These are phyloP conservation scores for Pistacia atlantica DNA, from an alignment of 345 rosid species.

Conservation along the genomic window DNA sequence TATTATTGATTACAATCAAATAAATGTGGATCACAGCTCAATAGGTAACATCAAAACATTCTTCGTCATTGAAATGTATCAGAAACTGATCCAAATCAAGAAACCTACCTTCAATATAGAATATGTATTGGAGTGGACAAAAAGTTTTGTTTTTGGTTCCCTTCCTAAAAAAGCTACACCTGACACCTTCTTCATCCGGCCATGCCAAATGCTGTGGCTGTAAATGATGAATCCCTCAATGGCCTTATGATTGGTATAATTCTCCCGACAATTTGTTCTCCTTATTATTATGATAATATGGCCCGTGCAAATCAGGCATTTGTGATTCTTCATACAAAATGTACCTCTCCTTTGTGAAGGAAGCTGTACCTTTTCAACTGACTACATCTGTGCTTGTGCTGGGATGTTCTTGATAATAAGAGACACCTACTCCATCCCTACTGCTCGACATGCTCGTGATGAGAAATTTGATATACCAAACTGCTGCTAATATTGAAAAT, in stretches of 20 bases:
- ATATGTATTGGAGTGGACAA: slow-evolving; percentile 24
- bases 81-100: slow-evolving; percentile 21
- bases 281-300: slow-evolving; percentile 15
- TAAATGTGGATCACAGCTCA: slow-evolving; percentile 22
- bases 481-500: slow-evolving; percentile 18
- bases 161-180: slow-evolving; percentile 2
- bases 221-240: slow-evolving; percentile 13
- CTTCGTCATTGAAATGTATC: slow-evolving; percentile 9
- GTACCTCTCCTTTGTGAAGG: slow-evolving; percentile 5
- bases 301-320: slow-evolving; percentile 5
- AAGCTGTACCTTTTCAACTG: slow-evolving; percentile 14
- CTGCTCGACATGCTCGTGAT: slow-evolving; percentile 12
- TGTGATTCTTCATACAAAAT: slow-evolving; percentile 13
- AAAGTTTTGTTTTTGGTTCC: slow-evolving; percentile 10
- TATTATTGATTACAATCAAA: slow-evolving; percentile 24
- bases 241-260: not conserved
- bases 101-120: slow-evolving; percentile 27
- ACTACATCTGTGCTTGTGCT: not conserved
- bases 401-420: slow-evolving; percentile 7
- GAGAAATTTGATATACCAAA: not conserved
- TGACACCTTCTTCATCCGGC: not conserved
- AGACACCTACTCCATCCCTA: slow-evolving; percentile 12
- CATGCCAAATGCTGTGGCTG: not conserved
- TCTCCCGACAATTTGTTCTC: slow-evolving; percentile 10
- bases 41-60: slow-evolving; percentile 16